A percentile compares a stretch with the other conserved stretches of the same genome.
Evolutionary conservation across 768 basidiomycete species (phyloP).

Genomic region (Rhodotorula babjevae): DNA sequence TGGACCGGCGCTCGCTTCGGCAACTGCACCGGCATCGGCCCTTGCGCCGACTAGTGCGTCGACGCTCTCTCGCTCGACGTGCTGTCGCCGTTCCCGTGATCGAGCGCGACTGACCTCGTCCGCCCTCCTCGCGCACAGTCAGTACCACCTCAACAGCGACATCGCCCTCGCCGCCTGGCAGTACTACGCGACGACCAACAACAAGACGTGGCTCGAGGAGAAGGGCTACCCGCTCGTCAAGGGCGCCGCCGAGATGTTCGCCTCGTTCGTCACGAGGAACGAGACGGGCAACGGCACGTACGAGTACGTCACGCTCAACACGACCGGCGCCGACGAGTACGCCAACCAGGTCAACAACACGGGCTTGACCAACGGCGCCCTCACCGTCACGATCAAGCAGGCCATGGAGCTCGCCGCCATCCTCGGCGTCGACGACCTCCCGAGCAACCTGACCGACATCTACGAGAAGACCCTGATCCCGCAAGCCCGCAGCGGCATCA

Average conservation of each 20-base stretch:
- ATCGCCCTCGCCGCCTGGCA: slow-evolving; percentile 24
- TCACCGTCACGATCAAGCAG: slow-evolving; percentile 17
- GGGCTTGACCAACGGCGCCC: slow-evolving; percentile 30
- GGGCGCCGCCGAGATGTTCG: slow-evolving; percentile 26
- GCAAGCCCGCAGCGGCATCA: slow-evolving; percentile 8
- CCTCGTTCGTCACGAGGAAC: slow-evolving; percentile 27
- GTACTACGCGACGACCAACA: slow-evolving; percentile 22
- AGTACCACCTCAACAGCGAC: slow-evolving; percentile 35
- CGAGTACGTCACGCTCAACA: slow-evolving; percentile 24
- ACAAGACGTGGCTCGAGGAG: slow-evolving; percentile 32
- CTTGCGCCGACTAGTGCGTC: slow-evolving; percentile 12
- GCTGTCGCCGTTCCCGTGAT: too few species aligned
- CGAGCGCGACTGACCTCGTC: neutral
- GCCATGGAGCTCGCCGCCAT: slow-evolving; percentile 18
- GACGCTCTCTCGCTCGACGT: neutral
- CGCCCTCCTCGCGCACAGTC: neutral
- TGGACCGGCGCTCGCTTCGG: slow-evolving; percentile 31
- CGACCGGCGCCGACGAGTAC: slow-evolving; percentile 29
- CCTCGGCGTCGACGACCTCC: neutral
- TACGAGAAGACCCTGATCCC: slow-evolving; percentile 29
- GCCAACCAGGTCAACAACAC: slow-evolving; percentile 19
- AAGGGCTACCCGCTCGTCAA: slow-evolving; percentile 33
- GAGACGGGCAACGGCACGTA: slow-evolving; percentile 10
- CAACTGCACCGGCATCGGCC: slow-evolving; percentile 27
- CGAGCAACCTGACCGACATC: slow-evolving; percentile 24